A percentile compares a stretch with the other conserved stretches of the same genome.
Evolutionary conservation across 257 asterid genomes (phyloP).

Genomic region (Solanum etuberosum): DNA sequence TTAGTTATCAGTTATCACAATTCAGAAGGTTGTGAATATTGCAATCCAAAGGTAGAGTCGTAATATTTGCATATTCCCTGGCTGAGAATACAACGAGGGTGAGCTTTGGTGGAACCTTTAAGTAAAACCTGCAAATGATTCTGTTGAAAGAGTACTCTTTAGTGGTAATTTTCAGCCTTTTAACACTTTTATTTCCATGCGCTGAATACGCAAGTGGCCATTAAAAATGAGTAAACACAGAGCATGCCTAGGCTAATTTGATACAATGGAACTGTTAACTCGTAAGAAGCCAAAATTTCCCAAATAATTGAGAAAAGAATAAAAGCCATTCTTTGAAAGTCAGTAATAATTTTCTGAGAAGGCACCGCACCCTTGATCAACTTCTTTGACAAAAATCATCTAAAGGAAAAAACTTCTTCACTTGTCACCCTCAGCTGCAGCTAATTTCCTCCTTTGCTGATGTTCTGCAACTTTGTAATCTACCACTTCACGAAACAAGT

Average conservation of each 20-base stretch:
- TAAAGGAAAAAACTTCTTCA: neutral
- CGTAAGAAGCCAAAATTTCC: conserved; percentile 5
- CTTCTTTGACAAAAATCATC: neutral
- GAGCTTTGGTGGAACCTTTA: neutral
- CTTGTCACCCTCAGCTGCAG: conserved; percentile 1
- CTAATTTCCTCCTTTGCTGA: conserved; percentile 75
- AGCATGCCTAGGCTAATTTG: neutral
- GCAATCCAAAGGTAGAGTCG: neutral
- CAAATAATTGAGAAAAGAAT: neutral
- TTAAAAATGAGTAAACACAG: neutral
- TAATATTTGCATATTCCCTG: neutral
- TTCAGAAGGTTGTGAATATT: neutral
- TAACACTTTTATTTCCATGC: neutral
- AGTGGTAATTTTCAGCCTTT: neutral
- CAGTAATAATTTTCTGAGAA: neutral
- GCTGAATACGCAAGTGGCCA: neutral
- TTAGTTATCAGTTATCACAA: neutral
- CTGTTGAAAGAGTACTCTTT: neutral
- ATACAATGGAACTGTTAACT: neutral
- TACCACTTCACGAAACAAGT: conserved; percentile 73
- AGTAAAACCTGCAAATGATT: neutral
- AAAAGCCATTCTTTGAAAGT: neutral
- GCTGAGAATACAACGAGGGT: neutral
- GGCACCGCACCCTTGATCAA: neutral
- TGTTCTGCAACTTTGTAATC: conserved; percentile 89